A percentile compares a stretch with the other conserved stretches of the same genome.
Evolutionary conservation across 805 yeast species (phyloP).

Genomic region (Kodamaea neixiangensis): DNA sequence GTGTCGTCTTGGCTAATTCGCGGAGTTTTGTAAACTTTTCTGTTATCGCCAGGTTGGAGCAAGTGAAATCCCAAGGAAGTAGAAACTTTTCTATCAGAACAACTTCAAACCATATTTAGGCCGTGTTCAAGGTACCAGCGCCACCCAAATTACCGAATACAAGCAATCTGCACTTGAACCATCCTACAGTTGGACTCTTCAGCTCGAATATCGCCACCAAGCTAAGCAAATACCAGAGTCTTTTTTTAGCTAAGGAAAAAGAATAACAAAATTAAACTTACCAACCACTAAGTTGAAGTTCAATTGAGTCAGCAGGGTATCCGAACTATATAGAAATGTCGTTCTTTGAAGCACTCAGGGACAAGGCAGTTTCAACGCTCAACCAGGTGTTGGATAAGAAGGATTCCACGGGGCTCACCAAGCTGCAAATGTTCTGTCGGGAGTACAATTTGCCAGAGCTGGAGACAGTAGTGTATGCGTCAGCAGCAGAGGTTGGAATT

Average conservation of each 20-base stretch:
- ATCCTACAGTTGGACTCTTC: background rate
- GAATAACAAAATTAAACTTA: background rate
- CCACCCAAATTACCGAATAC: background rate
- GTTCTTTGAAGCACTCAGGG: conserved; percentile 49
- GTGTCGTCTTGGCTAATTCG: background rate
- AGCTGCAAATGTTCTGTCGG: conserved; percentile 69
- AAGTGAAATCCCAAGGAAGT: background rate
- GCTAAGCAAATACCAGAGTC: background rate
- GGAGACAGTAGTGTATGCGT: conserved; percentile 65
- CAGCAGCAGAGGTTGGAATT: conserved; percentile 57
- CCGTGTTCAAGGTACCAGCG: too few relatives aligned
- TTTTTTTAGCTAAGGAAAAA: conserved; percentile 1
- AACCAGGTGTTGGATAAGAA: conserved; percentile 46
- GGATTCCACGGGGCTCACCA: conserved; percentile 48
- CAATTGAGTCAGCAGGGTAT: background rate
- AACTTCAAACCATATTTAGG: background rate
- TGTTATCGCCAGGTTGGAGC: background rate
- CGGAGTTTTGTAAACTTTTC: background rate
- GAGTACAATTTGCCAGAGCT: conserved; percentile 71
- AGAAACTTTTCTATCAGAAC: too few relatives aligned
- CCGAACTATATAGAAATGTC: conserved; percentile 38
- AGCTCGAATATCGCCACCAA: background rate
- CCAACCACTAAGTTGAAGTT: background rate
- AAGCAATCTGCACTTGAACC: too few relatives aligned
- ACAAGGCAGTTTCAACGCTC: conserved; percentile 48